These are phyloP conservation scores for Arthrocladium fulminans DNA, from an alignment of 2,329 filamentous ascomycete species.

Conservation along the genomic window DNA sequence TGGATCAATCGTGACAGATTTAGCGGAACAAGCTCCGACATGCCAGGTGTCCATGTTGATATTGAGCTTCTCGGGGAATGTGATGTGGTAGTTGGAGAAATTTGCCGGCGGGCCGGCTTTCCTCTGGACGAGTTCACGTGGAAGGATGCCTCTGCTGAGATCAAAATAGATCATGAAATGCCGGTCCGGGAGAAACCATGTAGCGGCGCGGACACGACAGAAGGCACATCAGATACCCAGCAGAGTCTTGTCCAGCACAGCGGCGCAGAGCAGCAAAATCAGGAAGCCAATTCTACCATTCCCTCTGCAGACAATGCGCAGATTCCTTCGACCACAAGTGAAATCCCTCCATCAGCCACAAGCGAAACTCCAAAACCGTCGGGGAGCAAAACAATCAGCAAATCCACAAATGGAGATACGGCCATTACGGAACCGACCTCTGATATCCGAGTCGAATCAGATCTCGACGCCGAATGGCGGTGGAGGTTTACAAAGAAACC, in stretches of 20 bases:
- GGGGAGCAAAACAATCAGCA: not conserved
- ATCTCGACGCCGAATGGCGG: conserved; percentile 8
- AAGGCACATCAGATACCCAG: too few species aligned
- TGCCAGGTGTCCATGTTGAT: conserved; percentile 76
- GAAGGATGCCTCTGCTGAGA: not conserved
- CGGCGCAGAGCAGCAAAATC: not conserved
- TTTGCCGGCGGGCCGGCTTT: conserved; percentile 68
- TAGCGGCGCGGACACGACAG: not conserved
- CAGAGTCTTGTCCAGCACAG: not conserved
- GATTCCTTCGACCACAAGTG: not conserved
- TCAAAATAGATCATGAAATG: not conserved
- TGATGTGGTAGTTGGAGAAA: conserved; percentile 78
- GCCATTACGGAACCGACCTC: not conserved
- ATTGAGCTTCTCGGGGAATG: conserved; percentile 94
- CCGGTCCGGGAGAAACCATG: not conserved
- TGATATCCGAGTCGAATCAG: not conserved
- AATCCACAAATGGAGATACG: not conserved
- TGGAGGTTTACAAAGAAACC: conserved; percentile 6
- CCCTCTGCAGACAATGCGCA: not conserved
- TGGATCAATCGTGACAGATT: conserved; percentile 50
- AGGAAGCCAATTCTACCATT: not conserved
- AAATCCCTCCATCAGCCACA: not conserved
- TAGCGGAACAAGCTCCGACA: conserved; percentile 28
- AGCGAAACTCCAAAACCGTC: not conserved
- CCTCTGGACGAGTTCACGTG: conserved; percentile 3